These are phyloP conservation scores for Tylopilus plumbeoviolaceoides DNA, from an alignment of 768 basidiomycete species.

Conservation along the genomic window DNA sequence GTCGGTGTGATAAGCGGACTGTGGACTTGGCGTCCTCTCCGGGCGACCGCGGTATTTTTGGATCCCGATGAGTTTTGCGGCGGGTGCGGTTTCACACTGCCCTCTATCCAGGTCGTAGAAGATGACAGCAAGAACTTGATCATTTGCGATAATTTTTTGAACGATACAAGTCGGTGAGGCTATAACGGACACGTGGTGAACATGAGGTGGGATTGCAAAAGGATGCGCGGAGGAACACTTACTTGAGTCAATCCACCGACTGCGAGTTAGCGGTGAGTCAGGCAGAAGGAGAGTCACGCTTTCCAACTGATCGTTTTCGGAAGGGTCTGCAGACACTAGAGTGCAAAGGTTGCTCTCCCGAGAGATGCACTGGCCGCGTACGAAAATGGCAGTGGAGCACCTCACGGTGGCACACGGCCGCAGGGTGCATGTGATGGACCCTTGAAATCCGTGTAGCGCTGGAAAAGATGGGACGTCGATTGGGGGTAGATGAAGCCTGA, in stretches of 20 bases:
- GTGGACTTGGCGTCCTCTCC: conserved; percentile 27
- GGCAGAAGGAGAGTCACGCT: conserved; percentile 56
- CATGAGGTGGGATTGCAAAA: conserved; percentile 18
- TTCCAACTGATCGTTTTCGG: conserved; percentile 42
- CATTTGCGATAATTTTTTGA: conserved; percentile 68
- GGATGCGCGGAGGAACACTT: conserved; percentile 30
- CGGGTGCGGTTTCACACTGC: conserved; percentile 46
- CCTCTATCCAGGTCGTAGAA: conserved; percentile 67
- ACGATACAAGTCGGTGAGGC: conserved; percentile 54
- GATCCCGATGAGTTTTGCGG: conserved; percentile 56
- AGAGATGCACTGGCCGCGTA: conserved; percentile 46
- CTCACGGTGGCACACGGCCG: conserved; percentile 54
- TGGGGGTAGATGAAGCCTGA: conserved; percentile 55
- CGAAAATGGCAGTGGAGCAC: conserved; percentile 60
- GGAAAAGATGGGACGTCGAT: conserved; percentile 50
- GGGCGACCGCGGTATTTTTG: conserved; percentile 35
- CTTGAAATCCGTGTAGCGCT: conserved; percentile 62
- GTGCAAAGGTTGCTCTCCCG: conserved; percentile 47
- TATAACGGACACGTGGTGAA: conserved; percentile 33
- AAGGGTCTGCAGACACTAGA: conserved; percentile 40
- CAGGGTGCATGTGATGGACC: conserved; percentile 49
- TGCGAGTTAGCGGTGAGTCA: conserved; percentile 60
- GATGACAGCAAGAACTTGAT: conserved; percentile 56
- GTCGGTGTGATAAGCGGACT: conserved; percentile 28
- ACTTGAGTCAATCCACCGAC: conserved; percentile 70